A percentile compares a stretch with the other conserved stretches of the same genome.
phyloP scores from a whole-genome alignment of 2,329 filamentous ascomycete genomes.

The Curvularia verruculosa region DNA sequence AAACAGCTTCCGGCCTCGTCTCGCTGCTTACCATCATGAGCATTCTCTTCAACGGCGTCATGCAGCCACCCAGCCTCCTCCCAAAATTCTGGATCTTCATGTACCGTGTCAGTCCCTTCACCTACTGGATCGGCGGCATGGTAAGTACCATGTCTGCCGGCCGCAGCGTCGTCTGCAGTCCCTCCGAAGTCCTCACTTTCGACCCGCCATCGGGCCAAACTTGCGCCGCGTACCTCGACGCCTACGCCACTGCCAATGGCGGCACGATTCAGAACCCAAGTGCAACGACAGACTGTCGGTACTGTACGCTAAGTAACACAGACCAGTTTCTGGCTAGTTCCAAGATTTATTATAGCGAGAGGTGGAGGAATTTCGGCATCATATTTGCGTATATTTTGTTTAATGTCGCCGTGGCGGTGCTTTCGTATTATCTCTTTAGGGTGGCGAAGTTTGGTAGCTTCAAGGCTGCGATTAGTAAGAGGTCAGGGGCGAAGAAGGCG shows the following conservation, averaged over 20 bases:
- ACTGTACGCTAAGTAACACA: slow-evolving; percentile 55
- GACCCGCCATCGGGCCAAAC: slow-evolving; percentile 51
- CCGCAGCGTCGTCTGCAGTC: slow-evolving; percentile 56
- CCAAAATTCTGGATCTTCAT: slow-evolving; percentile 81
- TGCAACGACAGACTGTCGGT: slow-evolving; percentile 56
- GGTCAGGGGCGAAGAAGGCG: slow-evolving; percentile 26
- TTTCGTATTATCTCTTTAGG: slow-evolving; percentile 61
- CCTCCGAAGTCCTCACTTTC: slow-evolving; percentile 51
- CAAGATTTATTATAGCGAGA: slow-evolving; percentile 53
- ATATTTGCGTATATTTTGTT: slow-evolving; percentile 71
- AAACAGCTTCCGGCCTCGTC: slow-evolving; percentile 69
- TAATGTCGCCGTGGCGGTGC: slow-evolving; percentile 65
- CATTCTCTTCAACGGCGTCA: slow-evolving; percentile 58
- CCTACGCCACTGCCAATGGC: slow-evolving; percentile 51
- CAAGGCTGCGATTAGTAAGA: slow-evolving; percentile 22
- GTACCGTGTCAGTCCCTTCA: slow-evolving; percentile 72
- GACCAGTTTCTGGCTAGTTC: slow-evolving; percentile 56
- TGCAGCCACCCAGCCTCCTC: slow-evolving; percentile 63
- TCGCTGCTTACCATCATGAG: slow-evolving; percentile 63
- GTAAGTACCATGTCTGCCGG: slow-evolving; percentile 52
- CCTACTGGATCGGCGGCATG: slow-evolving; percentile 61
- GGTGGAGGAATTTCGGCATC: slow-evolving; percentile 73
- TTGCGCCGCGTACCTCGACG: slow-evolving; percentile 53
- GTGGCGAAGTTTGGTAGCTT: slow-evolving; percentile 34
- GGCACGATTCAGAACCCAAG: slow-evolving; percentile 51